phyloP scores from a whole-genome alignment of 441 rosid species.

The Eutrema salsugineum region DNA sequence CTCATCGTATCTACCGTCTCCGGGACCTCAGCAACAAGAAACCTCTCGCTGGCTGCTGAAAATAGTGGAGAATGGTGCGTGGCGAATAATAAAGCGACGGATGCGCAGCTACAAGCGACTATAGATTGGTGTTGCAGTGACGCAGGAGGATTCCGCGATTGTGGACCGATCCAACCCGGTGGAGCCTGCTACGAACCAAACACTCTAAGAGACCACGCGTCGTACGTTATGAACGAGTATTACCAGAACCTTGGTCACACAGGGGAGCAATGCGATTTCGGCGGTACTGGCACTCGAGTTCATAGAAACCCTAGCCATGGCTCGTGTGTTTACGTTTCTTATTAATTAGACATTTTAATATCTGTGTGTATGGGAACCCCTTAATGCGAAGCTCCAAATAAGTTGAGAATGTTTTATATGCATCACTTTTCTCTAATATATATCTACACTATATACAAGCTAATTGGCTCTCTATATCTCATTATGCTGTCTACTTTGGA shows the following conservation, averaged over 20 bases:
- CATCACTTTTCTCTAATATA: no score
- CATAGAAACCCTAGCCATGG: constrained; percentile 6
- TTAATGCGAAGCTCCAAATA: not conserved
- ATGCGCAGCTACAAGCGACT: not conserved
- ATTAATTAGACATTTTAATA: not conserved
- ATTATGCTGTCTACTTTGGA: no score
- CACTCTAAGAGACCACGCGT: constrained; percentile 62
- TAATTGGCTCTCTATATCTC: no score
- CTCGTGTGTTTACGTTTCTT: not conserved
- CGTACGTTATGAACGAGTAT: constrained; percentile 80
- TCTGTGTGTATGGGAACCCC: not conserved
- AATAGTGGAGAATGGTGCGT: constrained; percentile 2
- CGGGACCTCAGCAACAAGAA: not conserved
- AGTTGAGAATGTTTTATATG: not conserved
- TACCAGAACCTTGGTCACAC: constrained; percentile 42
- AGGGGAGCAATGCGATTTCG: not conserved
- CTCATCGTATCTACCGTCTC: not conserved
- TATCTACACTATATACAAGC: no score
- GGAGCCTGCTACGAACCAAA: constrained; percentile 64
- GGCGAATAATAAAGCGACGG: not conserved
- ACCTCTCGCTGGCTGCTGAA: not conserved
- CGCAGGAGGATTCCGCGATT: constrained; percentile 36
- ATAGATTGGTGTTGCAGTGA: constrained; percentile 18
- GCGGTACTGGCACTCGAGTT: not conserved
- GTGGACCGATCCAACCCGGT: constrained; percentile 56